Percentiles rank a stretch among this genome's conserved stretches.
These are phyloP conservation scores for Penicillium simplicissimum DNA, from an alignment of 495 filamentous ascomycete species.

Conservation along the genomic window DNA sequence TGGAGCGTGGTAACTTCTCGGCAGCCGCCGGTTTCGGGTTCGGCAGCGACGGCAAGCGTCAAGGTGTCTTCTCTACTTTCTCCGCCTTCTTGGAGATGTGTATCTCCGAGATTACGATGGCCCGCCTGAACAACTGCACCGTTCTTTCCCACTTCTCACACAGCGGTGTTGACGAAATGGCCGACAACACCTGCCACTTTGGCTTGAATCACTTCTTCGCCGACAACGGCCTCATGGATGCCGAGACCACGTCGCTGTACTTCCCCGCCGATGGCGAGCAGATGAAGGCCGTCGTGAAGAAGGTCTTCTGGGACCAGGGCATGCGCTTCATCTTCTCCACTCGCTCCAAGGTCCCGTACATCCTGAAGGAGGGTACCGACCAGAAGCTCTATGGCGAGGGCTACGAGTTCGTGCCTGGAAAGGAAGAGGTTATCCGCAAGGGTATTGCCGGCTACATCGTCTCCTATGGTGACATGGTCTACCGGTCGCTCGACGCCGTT, in stretches of 20 bases:
- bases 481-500: slow-evolving; percentile 43
- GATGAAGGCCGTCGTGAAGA: slow-evolving; percentile 43
- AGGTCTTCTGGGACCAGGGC: slow-evolving; percentile 40
- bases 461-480: slow-evolving; percentile 45
- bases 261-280: slow-evolving; percentile 47
- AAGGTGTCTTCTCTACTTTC: slow-evolving; percentile 46
- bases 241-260: slow-evolving; percentile 33
- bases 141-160: slow-evolving; percentile 45
- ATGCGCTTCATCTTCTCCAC: slow-evolving; percentile 46
- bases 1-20: slow-evolving; percentile 46
- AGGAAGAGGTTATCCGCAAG: slow-evolving; percentile 40
- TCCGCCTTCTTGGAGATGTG: slow-evolving; percentile 46
- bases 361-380: slow-evolving; percentile 39
- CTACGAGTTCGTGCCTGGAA: slow-evolving; percentile 43
- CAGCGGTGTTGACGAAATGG: slow-evolving; percentile 46
- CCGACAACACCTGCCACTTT: slow-evolving; percentile 47
- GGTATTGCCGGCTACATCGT: slow-evolving; percentile 41
- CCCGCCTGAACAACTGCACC: slow-evolving; percentile 41
- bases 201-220: slow-evolving; percentile 47
- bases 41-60: slow-evolving; percentile 39
- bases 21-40: slow-evolving; percentile 45
- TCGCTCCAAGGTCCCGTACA: slow-evolving; percentile 43
- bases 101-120: slow-evolving; percentile 46
- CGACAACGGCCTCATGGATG: slow-evolving; percentile 43
- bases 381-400: slow-evolving; percentile 37